Evolutionary conservation across 345 rosid species (phyloP).

Genomic region (Eucalyptus fibrosa): DNA sequence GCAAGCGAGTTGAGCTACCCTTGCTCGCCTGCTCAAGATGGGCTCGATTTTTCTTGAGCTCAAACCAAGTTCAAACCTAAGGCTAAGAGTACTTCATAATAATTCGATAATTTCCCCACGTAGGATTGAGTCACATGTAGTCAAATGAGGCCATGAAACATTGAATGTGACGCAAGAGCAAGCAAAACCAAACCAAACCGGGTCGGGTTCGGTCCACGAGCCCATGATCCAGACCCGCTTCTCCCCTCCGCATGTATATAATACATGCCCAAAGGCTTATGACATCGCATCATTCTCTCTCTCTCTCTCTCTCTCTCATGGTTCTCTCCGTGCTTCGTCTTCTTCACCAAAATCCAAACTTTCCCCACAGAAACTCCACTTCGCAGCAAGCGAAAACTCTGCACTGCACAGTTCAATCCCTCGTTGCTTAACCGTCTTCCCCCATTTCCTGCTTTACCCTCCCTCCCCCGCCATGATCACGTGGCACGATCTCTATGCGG

Average conservation of each 20-base stretch:
- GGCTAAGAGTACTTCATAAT: not conserved
- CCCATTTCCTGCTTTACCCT: too few relatives aligned
- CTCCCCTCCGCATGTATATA: not conserved
- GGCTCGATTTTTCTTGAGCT: not conserved
- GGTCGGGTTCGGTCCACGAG: not conserved
- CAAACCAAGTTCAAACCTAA: not conserved
- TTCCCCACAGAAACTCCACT: not conserved
- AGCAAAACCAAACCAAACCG: not conserved
- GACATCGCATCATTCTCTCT: not conserved
- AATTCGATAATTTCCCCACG: not conserved
- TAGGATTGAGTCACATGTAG: not conserved
- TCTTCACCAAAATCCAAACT: not conserved
- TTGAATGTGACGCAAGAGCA: not conserved
- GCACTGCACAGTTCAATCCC: not conserved
- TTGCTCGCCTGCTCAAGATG: not conserved
- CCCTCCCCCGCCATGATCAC: conserved; percentile 34
- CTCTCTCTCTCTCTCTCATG: not conserved
- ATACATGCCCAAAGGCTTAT: not conserved
- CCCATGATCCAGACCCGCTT: not conserved
- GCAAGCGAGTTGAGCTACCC: not conserved
- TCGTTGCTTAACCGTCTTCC: too few relatives aligned
- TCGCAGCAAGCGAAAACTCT: not conserved
- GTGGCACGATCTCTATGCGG: conserved; percentile 72
- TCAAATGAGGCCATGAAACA: not conserved
- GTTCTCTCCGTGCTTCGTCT: not conserved